Percentiles rank a stretch among this genome's conserved stretches.
Evolutionary conservation across 768 basidiomycete genomes (phyloP).

Genomic region (Leucocoprinus leucothites): DNA sequence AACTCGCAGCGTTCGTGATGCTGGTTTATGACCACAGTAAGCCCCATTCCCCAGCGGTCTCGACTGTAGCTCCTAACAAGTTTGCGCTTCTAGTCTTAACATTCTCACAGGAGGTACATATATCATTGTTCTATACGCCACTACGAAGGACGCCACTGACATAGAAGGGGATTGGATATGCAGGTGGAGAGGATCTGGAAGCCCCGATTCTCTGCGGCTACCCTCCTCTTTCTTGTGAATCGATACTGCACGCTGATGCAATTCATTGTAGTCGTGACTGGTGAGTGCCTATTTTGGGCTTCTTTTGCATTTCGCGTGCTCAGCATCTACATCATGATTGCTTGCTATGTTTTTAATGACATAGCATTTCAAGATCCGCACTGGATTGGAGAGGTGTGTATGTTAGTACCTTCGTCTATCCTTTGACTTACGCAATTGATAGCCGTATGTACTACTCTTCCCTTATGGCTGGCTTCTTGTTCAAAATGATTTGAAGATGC

Average conservation of each 20-base stretch:
- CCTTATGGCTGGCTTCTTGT: too few relatives aligned
- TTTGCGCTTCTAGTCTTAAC: conserved; percentile 3
- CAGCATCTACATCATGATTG: not conserved
- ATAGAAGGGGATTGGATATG: not conserved
- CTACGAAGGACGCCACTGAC: not conserved
- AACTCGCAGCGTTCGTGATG: conserved; percentile 20
- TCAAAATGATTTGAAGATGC: conserved; percentile 16
- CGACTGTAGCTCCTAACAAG: not conserved
- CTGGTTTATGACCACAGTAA: conserved; percentile 20
- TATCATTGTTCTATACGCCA: not conserved
- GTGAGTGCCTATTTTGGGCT: conserved; percentile 11
- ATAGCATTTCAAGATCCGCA: conserved; percentile 22
- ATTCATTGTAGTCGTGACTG: conserved; percentile 23
- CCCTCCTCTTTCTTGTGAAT: conserved; percentile 27
- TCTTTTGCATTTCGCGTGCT: not conserved
- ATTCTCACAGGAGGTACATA: conserved; percentile 13
- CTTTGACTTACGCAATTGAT: not conserved
- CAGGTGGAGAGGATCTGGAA: conserved; percentile 27
- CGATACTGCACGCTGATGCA: conserved; percentile 26
- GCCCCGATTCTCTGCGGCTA: conserved; percentile 20
- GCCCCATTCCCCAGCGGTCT: not conserved
- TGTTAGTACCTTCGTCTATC: not conserved
- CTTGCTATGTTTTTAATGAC: not conserved
- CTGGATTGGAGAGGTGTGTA: conserved; percentile 20
- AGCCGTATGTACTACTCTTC: not conserved